phyloP scores from a whole-genome alignment of 1,284 basidiomycete species.

The Apiotrichum porosum region DNA sequence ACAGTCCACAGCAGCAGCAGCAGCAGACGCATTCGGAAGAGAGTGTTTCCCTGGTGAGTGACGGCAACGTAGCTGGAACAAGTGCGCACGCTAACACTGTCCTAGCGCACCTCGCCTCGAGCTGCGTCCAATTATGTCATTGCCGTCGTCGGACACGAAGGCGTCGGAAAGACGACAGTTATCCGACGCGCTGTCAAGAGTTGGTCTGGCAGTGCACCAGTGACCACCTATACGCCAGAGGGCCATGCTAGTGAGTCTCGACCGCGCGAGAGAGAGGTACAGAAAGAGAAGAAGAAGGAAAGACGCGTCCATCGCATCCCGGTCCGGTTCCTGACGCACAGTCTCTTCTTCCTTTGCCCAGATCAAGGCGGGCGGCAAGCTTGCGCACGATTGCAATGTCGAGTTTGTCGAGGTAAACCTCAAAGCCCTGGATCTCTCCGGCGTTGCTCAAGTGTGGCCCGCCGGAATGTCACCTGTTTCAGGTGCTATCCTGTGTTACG shows the following conservation, averaged over 20 bases:
- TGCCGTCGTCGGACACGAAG: conserved; percentile 40
- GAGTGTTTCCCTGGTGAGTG: too few species aligned
- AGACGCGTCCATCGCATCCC: neutral
- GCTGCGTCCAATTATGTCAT: conserved; percentile 40
- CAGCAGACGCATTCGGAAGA: too few species aligned
- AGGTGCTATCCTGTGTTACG: conserved; percentile 46
- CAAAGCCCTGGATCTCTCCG: conserved; percentile 16
- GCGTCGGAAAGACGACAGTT: conserved; percentile 43
- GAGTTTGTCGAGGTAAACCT: conserved; percentile 45
- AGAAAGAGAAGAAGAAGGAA: neutral
- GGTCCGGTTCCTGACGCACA: too few species aligned
- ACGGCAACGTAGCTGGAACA: too few species aligned
- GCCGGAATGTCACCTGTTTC: conserved; percentile 26
- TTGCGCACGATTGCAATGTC: conserved; percentile 30
- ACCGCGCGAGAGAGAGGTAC: neutral
- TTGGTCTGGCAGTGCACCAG: conserved; percentile 33
- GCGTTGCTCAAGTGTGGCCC: conserved; percentile 25
- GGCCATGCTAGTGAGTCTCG: conserved; percentile 20
- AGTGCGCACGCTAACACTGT: too few species aligned
- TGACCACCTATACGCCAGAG: conserved; percentile 13
- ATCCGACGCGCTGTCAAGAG: conserved; percentile 38
- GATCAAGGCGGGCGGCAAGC: conserved; percentile 36
- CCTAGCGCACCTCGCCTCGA: too few species aligned
- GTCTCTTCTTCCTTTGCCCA: conserved; percentile 35
- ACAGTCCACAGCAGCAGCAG: too few species aligned